Evolutionary conservation across 2,329 filamentous ascomycete genomes (phyloP), one percentile per base, ranked within the genome.

Genomic region (Coleophoma crateriformis): DNA sequence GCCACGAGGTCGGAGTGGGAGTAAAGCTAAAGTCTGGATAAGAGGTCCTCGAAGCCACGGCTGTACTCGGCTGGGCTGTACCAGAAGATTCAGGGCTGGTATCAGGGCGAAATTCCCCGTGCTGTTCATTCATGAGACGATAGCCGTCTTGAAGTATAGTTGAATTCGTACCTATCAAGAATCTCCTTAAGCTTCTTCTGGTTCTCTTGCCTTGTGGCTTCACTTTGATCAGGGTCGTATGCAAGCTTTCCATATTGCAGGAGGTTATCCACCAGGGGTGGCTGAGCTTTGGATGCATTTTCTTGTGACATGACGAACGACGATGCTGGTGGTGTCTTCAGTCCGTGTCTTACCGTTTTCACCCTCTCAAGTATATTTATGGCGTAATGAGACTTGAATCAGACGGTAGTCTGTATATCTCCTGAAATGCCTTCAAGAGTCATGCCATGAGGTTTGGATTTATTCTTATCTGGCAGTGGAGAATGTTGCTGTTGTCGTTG

Each of bases 1-100:
- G 15, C 85, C 85, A 53, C 81, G 75, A 2, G 71, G 67, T 4
- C 84, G 73, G 22, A 87, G 70, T 1, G 85, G 85, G 10, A 88
- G 61, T 12, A 73, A 62, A 1, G 83, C 81, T 41, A 89, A 71
- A 12, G 77, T 71, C 50, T 73, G 73, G 57, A 84, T 71, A 2
- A 88, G 62, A 39, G 73, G 73, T 15, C 72, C 57, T 40, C 77
- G 77, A n/a, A 88, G 70, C 81, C 81, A 86, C 62, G 66, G 57
- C 11, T 82, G 81, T 14, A 78, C 73, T 20, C 74, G 65, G 49
- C 75, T 75, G 11, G 84, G 82, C 52, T 85, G 81, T 33, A 87
- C 77, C 17, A 87, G 70, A 15, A 77, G 71, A 52, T 83, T 87
- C 40, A 89, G 66, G 4, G 79, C 73, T 8, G 78, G 79, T 19